phyloP scores from a whole-genome alignment of 345 rosid species.

The Syzygium aqueum region DNA sequence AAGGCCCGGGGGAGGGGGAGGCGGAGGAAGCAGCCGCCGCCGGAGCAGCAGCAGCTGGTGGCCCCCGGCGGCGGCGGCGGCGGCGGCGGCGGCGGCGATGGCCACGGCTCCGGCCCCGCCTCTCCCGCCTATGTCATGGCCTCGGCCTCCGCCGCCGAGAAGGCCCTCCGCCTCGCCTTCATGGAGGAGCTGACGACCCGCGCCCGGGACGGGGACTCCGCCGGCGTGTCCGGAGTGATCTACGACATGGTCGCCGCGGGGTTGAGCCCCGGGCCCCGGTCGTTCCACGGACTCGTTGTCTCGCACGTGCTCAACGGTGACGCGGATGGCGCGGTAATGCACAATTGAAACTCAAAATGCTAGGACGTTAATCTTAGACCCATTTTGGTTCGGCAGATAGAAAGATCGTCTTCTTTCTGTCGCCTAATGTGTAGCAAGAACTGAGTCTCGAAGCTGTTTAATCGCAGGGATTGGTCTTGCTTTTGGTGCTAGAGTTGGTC shows the following conservation, averaged over 20 bases:
- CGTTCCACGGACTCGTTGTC: conserved; percentile 84
- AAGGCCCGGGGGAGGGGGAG: conserved; percentile 16
- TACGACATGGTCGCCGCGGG: conserved; percentile 98
- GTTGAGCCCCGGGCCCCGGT: conserved; percentile 80
- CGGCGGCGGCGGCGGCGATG: background rate
- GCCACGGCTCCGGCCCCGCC: conserved; percentile 16
- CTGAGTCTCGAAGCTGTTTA: background rate
- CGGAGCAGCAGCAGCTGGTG: background rate
- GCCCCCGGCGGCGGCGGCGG: no score
- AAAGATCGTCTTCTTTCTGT: background rate
- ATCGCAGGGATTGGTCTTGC: background rate
- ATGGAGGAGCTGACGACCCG: conserved; percentile 93
- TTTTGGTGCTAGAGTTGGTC: background rate
- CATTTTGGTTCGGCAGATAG: background rate
- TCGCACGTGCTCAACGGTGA: conserved; percentile 65
- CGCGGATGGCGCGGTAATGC: conserved; percentile 76
- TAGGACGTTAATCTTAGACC: background rate
- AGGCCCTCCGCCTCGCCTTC: conserved; percentile 67
- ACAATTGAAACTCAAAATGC: background rate
- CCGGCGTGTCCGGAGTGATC: conserved; percentile 67
- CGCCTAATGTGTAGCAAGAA: background rate
- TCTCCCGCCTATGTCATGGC: background rate
- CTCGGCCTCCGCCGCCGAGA: conserved; percentile 48
- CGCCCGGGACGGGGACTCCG: conserved; percentile 58
- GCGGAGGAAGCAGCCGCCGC: background rate